phyloP scores from a whole-genome alignment of 2,329 filamentous ascomycete genomes.

The Pseudogymnoascus sp. region DNA sequence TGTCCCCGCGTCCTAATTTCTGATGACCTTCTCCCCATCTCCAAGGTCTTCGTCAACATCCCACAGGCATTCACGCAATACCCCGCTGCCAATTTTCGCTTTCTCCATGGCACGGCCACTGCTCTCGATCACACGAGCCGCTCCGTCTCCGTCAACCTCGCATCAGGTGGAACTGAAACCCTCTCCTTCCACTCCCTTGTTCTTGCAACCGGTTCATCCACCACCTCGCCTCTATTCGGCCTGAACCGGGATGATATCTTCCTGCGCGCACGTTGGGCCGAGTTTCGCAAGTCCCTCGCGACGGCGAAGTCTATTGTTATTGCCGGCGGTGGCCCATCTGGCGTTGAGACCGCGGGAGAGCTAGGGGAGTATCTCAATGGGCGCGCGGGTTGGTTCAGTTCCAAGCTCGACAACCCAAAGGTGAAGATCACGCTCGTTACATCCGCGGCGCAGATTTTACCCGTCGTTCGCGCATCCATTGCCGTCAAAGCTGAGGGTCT shows the following conservation, averaged over 20 bases:
- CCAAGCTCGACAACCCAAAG: slow-evolving; percentile 27
- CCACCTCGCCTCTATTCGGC: slow-evolving; percentile 36
- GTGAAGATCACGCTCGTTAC: slow-evolving; percentile 39
- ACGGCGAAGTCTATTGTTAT: slow-evolving; percentile 37
- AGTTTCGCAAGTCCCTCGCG: slow-evolving; percentile 34
- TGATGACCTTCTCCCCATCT: slow-evolving; percentile 34
- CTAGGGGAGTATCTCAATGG: slow-evolving; percentile 45
- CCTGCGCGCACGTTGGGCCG: slow-evolving; percentile 30
- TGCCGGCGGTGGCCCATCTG: slow-evolving; percentile 36
- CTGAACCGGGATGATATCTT: slow-evolving; percentile 29
- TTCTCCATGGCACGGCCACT: slow-evolving; percentile 35
- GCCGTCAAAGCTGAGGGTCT: slow-evolving; percentile 34
- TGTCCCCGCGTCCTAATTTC: slow-evolving; percentile 40
- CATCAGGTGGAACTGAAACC: slow-evolving; percentile 13
- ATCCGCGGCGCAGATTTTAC: slow-evolving; percentile 32
- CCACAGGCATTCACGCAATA: slow-evolving; percentile 34
- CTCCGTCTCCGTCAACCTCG: slow-evolving; percentile 26
- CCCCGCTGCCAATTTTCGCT: slow-evolving; percentile 29
- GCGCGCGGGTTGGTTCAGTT: slow-evolving; percentile 31
- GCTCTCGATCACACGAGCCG: slow-evolving; percentile 29
- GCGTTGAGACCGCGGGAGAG: slow-evolving; percentile 41
- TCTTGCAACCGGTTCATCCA: slow-evolving; percentile 41
- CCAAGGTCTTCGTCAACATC: slow-evolving; percentile 38
- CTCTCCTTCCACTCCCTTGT: slow-evolving; percentile 38
- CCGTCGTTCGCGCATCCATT: slow-evolving; percentile 31